phyloP scores from a whole-genome alignment of 2,329 filamentous ascomycete species.

The Huntiella savannae region DNA sequence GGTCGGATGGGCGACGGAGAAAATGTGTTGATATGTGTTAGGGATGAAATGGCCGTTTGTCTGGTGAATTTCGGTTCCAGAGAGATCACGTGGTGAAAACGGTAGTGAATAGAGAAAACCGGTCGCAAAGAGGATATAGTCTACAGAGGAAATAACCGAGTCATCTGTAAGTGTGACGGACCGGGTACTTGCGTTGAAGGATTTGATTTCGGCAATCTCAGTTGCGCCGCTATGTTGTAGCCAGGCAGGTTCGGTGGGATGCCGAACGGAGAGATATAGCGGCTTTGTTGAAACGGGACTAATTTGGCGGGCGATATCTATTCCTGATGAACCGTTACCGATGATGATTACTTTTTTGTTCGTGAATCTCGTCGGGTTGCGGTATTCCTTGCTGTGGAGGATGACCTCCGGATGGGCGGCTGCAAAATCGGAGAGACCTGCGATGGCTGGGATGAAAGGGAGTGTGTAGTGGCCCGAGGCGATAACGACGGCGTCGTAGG shows the following conservation, averaged over 20 bases:
- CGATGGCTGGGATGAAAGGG: constrained; percentile 45
- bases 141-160: constrained; percentile 44
- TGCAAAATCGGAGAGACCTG: constrained; percentile 41
- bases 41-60: constrained; percentile 50
- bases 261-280: constrained; percentile 45
- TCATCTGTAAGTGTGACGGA: constrained; percentile 50
- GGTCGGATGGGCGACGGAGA: constrained; percentile 57
- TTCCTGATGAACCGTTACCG: constrained; percentile 66
- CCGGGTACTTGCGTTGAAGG: constrained; percentile 31
- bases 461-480: constrained; percentile 59
- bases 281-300: constrained; percentile 36
- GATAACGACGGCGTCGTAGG: constrained; percentile 57
- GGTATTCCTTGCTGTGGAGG: constrained; percentile 64
- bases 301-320: constrained; percentile 70
- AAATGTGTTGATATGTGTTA: constrained; percentile 60
- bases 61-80: constrained; percentile 30
- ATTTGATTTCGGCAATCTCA: constrained; percentile 39
- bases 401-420: constrained; percentile 38
- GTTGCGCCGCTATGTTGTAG: constrained; percentile 27
- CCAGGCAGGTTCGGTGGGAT: constrained; percentile 26
- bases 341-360: constrained; percentile 64
- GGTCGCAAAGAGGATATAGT: constrained; percentile 69
- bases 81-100: constrained; percentile 33
- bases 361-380: constrained; percentile 40
- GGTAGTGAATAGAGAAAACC: constrained; percentile 77